A percentile compares a stretch with the other conserved stretches of the same genome.
Conservation (phyloP, 345 rosid genomes). For the Raphanus raphanistrum region DNA sequence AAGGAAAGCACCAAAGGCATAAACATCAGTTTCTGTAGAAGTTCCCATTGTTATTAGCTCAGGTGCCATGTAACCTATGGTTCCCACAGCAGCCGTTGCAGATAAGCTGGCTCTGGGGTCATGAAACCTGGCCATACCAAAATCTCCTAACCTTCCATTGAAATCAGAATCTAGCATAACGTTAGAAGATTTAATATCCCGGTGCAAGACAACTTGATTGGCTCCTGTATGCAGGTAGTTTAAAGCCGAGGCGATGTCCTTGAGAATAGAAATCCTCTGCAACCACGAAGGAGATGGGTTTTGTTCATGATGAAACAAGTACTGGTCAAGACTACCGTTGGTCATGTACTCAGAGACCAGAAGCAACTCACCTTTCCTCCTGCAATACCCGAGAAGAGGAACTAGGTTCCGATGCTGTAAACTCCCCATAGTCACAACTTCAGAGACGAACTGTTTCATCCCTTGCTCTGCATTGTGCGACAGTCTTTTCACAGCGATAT, state of each 20-base stretch:
- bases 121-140: slow-evolving; percentile 47
- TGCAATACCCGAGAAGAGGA: slow-evolving; percentile 45
- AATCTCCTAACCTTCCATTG: slow-evolving; percentile 51
- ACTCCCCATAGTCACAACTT: slow-evolving; percentile 47
- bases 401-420: slow-evolving; percentile 52
- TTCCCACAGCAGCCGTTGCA: slow-evolving; percentile 48
- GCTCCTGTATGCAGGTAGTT: slow-evolving; percentile 48
- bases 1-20: slow-evolving; percentile 35
- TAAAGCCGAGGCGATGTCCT: slow-evolving; percentile 42
- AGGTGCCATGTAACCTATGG: slow-evolving; percentile 54
- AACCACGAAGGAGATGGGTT: slow-evolving; percentile 39
- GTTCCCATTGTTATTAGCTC: slow-evolving; percentile 44
- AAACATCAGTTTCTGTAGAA: slow-evolving; percentile 41
- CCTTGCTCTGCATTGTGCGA: slow-evolving; percentile 44
- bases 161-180: slow-evolving; percentile 45
- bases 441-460: slow-evolving; percentile 52
- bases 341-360: slow-evolving; percentile 48
- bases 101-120: slow-evolving; percentile 36
- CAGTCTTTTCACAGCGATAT: slow-evolving; percentile 52
- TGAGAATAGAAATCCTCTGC: slow-evolving; percentile 40
- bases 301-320: slow-evolving; percentile 22
- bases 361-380: slow-evolving; percentile 44
- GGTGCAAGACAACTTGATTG: slow-evolving; percentile 45
- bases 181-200: slow-evolving; percentile 48
- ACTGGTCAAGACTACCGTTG: slow-evolving; percentile 45